These are phyloP conservation scores for Alternaria solani DNA, from an alignment of 2,329 filamentous ascomycete genomes.

Conservation along the genomic window DNA sequence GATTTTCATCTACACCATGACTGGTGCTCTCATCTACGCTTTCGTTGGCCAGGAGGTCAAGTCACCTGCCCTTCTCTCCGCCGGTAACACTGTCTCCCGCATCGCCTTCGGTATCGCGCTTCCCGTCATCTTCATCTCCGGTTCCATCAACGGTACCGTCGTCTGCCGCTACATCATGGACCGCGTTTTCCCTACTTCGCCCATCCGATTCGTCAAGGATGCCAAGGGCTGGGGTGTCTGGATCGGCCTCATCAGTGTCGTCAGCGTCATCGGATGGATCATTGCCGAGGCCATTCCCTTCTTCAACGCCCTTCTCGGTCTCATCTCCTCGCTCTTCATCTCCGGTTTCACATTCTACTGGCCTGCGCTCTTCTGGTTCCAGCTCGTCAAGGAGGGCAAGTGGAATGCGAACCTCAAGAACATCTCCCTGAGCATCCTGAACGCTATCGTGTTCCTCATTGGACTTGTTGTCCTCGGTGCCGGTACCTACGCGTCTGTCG, in stretches of 20 bases:
- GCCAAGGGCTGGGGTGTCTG: constrained; percentile 60
- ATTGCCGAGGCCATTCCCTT: constrained; percentile 76
- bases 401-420: constrained; percentile 50
- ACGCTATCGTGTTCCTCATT: constrained; percentile 39
- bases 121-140: constrained; percentile 76
- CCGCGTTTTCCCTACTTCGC: constrained; percentile 67
- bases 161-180: constrained; percentile 71
- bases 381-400: constrained; percentile 53
- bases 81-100: constrained; percentile 66
- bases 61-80: constrained; percentile 71
- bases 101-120: constrained; percentile 75
- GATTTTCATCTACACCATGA: constrained; percentile 69
- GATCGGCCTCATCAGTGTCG: constrained; percentile 62
- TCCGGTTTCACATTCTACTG: constrained; percentile 70
- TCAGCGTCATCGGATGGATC: constrained; percentile 72
- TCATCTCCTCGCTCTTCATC: constrained; percentile 69
- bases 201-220: constrained; percentile 50
- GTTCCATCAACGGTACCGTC: constrained; percentile 74
- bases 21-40: constrained; percentile 73
- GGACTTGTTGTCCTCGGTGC: constrained; percentile 46
- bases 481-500: constrained; percentile 56
- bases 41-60: constrained; percentile 70
- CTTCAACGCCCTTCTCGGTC: constrained; percentile 72
- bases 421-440: constrained; percentile 41
- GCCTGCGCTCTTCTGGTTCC: constrained; percentile 51